These are phyloP conservation scores for Glycine latifolia DNA, from an alignment of 306 rosid genomes.

Conservation along the genomic window DNA sequence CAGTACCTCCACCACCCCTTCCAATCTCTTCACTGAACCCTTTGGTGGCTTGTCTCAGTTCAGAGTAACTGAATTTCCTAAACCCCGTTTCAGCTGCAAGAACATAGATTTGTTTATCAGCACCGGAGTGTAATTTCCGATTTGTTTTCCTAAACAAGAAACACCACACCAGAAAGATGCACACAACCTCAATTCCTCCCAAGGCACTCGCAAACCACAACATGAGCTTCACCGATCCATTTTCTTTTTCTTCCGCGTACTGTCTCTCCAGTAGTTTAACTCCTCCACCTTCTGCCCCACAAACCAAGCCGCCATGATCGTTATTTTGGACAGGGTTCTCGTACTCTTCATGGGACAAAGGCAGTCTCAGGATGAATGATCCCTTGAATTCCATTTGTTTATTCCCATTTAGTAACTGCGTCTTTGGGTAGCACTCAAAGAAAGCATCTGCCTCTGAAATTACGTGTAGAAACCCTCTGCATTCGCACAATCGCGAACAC, in stretches of 20 bases:
- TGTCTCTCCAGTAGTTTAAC: not conserved
- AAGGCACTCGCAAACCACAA: slow-evolving; percentile 32
- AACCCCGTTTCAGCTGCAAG: slow-evolving; percentile 11
- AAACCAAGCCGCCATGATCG: not conserved
- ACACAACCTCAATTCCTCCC: slow-evolving; percentile 10
- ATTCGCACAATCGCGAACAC: slow-evolving; percentile 10
- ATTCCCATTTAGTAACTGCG: slow-evolving; percentile 18
- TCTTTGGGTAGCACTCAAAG: slow-evolving; percentile 34
- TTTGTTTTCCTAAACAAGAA: slow-evolving; percentile 8
- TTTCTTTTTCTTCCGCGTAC: not conserved
- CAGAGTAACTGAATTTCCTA: slow-evolving; percentile 23
- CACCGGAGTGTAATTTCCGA: too few species aligned
- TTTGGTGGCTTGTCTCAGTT: slow-evolving; percentile 30
- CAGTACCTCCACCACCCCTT: slow-evolving; percentile 34
- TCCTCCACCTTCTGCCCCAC: not conserved
- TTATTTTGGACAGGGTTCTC: not conserved
- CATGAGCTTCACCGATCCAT: slow-evolving; percentile 24
- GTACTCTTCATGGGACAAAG: not conserved
- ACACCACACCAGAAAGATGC: slow-evolving; percentile 30
- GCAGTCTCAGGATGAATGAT: slow-evolving; percentile 19
- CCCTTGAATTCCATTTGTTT: not conserved
- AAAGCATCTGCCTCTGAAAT: not conserved
- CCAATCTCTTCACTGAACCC: slow-evolving; percentile 37
- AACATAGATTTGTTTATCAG: not conserved
- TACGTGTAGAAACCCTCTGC: slow-evolving; percentile 10